Base-by-base conservation (phyloP, 345 rosid genomes). In the Ricinus communis region DNA sequence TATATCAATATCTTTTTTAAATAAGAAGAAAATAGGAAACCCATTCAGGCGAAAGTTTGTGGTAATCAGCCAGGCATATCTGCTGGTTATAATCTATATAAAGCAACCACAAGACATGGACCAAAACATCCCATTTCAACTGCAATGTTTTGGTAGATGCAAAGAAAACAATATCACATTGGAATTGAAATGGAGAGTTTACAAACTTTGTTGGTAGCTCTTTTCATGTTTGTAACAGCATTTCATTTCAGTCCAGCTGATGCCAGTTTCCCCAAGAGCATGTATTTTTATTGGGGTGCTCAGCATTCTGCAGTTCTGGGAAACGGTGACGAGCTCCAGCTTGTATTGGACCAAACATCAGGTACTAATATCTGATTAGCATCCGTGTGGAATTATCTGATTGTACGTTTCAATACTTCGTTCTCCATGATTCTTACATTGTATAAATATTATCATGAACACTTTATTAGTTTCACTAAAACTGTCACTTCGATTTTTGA, bases 261-360 rank as follows among this genome's bases (percentile, higher is more conserved):
- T 38, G 93, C 89, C 70, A 78, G 70, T 24, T 73, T 89, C 76
- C 59, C 76, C 21, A 84, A 84, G 66, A 83, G 88, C 85, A 76
- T 86, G 80, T 80, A 84, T 36, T 79, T 85, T 73, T 82, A 75
- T 74, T 86, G 88, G 97, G 97, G 97, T 52, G 76, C 69, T 38
- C 18, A 79, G 28, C 85, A 85, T 69, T 79, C 85, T 7, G 14
- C 36, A 10, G 56, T 86, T 41, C 18, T n/a, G n/a, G 77, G 66
- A 71, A 65, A 43, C 50, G 83, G 83, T 2, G 84, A 79, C 52
- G 80, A 82, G 62, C 85, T 84, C 67, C 85, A 81, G 55, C 89
- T 91, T 69, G 86, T 84, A 45, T 79, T 91, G 65, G 88, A 89
- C 76, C 73, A 84, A 82, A 74, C 77, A 63, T 85, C 90, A 47